Percentiles rank a stretch among this genome's conserved stretches.
Evolutionary conservation across 441 rosid genomes (phyloP).

Genomic region (Pelargonium myrrhifolium): DNA sequence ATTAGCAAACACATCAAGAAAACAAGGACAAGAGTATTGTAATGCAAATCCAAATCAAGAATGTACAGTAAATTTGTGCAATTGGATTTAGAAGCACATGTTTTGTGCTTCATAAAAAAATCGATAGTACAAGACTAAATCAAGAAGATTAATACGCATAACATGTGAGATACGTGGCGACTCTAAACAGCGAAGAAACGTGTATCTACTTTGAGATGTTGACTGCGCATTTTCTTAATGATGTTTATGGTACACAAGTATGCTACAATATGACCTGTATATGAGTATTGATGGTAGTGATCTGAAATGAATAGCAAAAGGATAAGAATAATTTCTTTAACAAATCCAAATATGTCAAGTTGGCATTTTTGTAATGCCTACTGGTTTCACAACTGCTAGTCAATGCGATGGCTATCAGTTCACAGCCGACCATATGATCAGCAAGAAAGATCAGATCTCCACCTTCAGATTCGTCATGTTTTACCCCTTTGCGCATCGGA

Average conservation of each 20-base stretch:
- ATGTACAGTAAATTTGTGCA: background rate
- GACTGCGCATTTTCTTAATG: background rate
- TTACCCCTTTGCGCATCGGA: background rate
- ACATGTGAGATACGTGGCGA: background rate
- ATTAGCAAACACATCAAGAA: background rate
- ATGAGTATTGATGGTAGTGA: background rate
- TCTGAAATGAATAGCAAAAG: background rate
- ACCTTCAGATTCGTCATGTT: background rate
- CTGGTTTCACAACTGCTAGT: background rate
- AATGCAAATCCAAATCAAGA: too few relatives aligned
- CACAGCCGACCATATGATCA: background rate
- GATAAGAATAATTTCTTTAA: background rate
- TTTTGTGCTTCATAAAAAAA: background rate
- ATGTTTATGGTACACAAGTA: background rate
- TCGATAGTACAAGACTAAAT: background rate
- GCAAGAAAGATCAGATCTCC: background rate
- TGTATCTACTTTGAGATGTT: background rate
- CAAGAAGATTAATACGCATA: background rate
- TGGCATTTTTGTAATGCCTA: background rate
- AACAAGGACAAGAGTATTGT: too few relatives aligned
- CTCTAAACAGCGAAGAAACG: background rate
- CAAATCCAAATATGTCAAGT: background rate
- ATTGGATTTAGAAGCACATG: background rate
- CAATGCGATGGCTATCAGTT: background rate
- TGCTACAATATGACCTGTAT: background rate